Conservation (phyloP, 371 early-diverging fungal genomes). For the Rhizopus microsporus region DNA sequence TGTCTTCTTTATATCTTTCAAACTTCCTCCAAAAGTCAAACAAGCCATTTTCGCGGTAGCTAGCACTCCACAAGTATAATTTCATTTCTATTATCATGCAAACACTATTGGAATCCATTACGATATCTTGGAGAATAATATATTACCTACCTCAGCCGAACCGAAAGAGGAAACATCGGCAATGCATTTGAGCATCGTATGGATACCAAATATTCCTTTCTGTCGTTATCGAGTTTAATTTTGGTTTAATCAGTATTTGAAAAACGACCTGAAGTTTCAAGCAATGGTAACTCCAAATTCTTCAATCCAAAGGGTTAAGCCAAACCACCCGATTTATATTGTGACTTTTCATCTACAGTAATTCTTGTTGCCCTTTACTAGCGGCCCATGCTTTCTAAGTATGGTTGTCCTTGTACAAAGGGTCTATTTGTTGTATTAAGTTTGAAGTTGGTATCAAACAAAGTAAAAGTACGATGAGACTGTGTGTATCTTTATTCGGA, state of each 20-base stretch:
- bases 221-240: neutral
- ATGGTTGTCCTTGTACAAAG: slow-evolving; percentile 1
- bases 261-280: slow-evolving; percentile 2
- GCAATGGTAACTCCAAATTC: slow-evolving; percentile 1
- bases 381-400: neutral
- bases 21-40: slow-evolving; percentile 30
- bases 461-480: neutral
- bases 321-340: slow-evolving; percentile 7
- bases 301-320: neutral
- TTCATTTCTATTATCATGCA: neutral
- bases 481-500: too few species aligned
- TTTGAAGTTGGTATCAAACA: neutral
- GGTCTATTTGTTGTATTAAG: neutral
- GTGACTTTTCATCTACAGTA: slow-evolving; percentile 1
- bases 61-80: slow-evolving; percentile 4
- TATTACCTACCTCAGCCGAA: neutral
- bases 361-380: neutral
- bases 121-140: neutral
- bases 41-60: slow-evolving; percentile 44
- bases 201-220: slow-evolving; percentile 8
- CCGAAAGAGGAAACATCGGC: slow-evolving; percentile 1
- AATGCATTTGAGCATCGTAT: slow-evolving; percentile 4
- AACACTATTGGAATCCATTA: neutral
- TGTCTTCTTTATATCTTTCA: too few species aligned
- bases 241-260: slow-evolving; percentile 1